phyloP scores from a whole-genome alignment of 345 rosid genomes.

The Noccaea bulbosa region DNA sequence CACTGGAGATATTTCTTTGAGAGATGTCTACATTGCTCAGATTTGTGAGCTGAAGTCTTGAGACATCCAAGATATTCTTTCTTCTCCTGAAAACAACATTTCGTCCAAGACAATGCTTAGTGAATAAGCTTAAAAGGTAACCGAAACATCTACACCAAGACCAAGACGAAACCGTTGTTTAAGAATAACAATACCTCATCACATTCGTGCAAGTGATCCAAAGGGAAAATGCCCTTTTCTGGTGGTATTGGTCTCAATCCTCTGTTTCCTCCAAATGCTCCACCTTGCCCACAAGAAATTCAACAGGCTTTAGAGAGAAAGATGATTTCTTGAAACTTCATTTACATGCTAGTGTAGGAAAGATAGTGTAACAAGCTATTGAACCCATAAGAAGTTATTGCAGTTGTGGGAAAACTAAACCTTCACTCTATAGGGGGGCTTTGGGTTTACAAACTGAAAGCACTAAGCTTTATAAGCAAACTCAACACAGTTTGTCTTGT shows the following conservation, averaged over 20 bases:
- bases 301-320: not conserved
- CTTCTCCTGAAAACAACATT: constrained; percentile 67
- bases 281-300: constrained; percentile 58
- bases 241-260: constrained; percentile 93
- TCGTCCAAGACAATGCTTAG: not conserved
- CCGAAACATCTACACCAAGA: not conserved
- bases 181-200: constrained; percentile 56
- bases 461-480: not conserved
- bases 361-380: not conserved
- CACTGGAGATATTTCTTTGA: constrained; percentile 85
- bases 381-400: not conserved
- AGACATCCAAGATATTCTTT: constrained; percentile 87
- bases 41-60: constrained; percentile 71
- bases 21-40: constrained; percentile 74
- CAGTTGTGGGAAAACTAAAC: not conserved
- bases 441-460: not conserved
- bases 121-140: constrained; percentile 2
- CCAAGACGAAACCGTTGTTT: not conserved
- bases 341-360: not conserved
- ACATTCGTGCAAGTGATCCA: constrained; percentile 88
- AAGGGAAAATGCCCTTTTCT: constrained; percentile 89
- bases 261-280: constrained; percentile 95
- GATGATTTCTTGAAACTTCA: not conserved
- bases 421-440: not conserved
- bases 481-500: not conserved